Base-by-base conservation (phyloP, 768 basidiomycete species). In the Leccinum subtestaceum region DNA sequence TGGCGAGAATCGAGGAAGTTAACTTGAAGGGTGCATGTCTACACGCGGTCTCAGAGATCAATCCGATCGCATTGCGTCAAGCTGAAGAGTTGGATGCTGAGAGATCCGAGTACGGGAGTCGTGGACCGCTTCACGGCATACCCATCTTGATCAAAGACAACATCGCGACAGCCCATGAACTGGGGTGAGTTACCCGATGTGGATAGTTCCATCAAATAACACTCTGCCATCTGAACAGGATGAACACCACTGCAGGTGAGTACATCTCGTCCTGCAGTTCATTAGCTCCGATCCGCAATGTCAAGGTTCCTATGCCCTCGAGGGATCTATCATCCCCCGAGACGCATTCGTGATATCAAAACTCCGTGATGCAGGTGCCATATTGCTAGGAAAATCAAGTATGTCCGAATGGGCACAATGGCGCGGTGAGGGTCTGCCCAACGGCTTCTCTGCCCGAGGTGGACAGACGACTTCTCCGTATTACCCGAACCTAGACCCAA, bases 1-100 rank as follows among this genome's bases (percentile, higher is more conserved):
- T 88, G 62, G 80, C 81, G 11, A 78, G 87, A 2, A 87, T 88
- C 25, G 82, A 86, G 4, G 82, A 88, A 65, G 87, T 89, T n/a
- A 88, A 88, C 63, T 63, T 81, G 17, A 74, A 82, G 57, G 85
- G 86, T 2, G 81, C 85, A 11, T 71, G 70, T 47, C 71, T 89
- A 9, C 81, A 78, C 10, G 86, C 86, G 1, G 78, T 88, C 5
- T 71, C 86, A 13, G 87, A 88, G 57, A 72, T 74, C 1, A 89
- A 84, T 50, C 77, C 81, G 0, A 77, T 76, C 7, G 85, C 85
- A 2, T 72, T 87, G 10, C 63, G 55, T 13, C 76, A 80, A 62
- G 87, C 87, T 12, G 81, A 78, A 2, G 74, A 69, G 0, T 70
- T 84, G 21, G 85, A 86, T 52, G 48, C 80, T 78, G 0, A 78